These are phyloP conservation scores for Chalaropsis ovoidea DNA, from an alignment of 2,329 filamentous ascomycete genomes.

Conservation along the genomic window DNA sequence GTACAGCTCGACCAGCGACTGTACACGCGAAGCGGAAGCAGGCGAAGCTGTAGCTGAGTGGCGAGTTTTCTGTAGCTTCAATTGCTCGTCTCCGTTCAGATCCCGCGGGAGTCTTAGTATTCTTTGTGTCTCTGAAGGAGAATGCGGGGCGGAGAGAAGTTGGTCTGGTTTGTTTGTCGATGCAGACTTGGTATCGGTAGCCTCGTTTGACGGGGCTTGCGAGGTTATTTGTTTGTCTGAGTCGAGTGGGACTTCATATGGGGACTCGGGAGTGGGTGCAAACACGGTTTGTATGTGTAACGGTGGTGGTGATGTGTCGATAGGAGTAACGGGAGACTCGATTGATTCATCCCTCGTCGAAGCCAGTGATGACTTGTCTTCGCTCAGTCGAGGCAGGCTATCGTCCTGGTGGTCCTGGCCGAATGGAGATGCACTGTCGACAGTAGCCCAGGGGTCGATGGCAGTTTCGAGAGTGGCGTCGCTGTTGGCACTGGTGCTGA, in stretches of 20 bases:
- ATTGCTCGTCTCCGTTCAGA: conserved; percentile 5
- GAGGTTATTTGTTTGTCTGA: not conserved
- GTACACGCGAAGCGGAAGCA: conserved; percentile 31
- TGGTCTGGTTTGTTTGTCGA: not conserved
- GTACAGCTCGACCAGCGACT: conserved; percentile 42
- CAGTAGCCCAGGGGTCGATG: conserved; percentile 22
- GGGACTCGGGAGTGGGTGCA: conserved; percentile 5
- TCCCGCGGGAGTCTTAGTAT: conserved; percentile 6
- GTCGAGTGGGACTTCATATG: not conserved
- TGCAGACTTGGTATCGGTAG: not conserved
- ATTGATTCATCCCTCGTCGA: conserved; percentile 4
- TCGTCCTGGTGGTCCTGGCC: not conserved
- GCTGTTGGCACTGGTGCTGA: not conserved
- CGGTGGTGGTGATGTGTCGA: not conserved
- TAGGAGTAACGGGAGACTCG: conserved; percentile 19
- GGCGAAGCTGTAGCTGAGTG: conserved; percentile 15
- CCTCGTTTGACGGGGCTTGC: not conserved
- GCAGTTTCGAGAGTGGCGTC: conserved; percentile 5
- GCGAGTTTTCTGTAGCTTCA: conserved; percentile 13
- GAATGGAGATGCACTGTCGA: conserved; percentile 12
- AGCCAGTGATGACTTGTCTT: conserved; percentile 14
- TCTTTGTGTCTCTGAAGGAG: not conserved
- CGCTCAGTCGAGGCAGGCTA: conserved; percentile 4
- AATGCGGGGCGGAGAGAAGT: not conserved
- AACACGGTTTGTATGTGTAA: not conserved